Conservation (phyloP, 2,329 filamentous ascomycete species). For the Colletotrichum destructivum region DNA sequence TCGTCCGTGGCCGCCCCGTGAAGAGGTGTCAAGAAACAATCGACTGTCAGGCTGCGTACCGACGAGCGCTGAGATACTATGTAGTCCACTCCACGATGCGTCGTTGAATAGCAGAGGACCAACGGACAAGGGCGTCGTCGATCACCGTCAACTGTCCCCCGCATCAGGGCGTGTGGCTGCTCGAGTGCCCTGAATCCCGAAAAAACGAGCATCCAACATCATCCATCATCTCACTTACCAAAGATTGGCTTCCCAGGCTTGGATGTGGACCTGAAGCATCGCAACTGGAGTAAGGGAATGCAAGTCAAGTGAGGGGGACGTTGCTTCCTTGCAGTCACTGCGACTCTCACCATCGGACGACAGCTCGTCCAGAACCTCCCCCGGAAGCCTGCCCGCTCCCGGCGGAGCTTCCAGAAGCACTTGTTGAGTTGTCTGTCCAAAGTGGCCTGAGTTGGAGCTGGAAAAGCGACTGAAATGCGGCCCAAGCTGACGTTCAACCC, state of each 20-base stretch:
- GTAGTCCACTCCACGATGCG: neutral
- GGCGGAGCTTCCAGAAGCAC: slow-evolving; percentile 28
- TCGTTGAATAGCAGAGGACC: neutral
- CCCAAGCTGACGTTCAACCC: slow-evolving; percentile 8
- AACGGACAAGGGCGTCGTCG: slow-evolving; percentile 27
- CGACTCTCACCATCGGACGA: slow-evolving; percentile 25
- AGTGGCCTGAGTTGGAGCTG: slow-evolving; percentile 1
- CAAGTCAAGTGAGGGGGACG: neutral
- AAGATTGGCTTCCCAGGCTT: neutral
- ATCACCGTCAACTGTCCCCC: slow-evolving; percentile 25
- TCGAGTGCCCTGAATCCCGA: slow-evolving; percentile 1
- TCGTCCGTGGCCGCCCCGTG: neutral
- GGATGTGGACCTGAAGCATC: neutral
- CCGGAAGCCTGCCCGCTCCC: neutral
- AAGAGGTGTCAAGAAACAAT: neutral
- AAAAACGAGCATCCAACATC: too few species aligned
- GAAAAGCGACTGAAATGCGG: neutral
- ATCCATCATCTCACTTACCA: too few species aligned
- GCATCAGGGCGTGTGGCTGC: slow-evolving; percentile 9
- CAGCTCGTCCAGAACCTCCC: slow-evolving; percentile 3
- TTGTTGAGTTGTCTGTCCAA: neutral
- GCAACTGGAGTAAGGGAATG: neutral
- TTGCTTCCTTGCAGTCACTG: neutral
- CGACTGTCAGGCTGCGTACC: neutral
- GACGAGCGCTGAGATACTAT: neutral